Percentiles rank a stretch among this genome's conserved stretches.
phyloP scores from a whole-genome alignment of 208 protist genomes.

The Phytomonas francai region DNA sequence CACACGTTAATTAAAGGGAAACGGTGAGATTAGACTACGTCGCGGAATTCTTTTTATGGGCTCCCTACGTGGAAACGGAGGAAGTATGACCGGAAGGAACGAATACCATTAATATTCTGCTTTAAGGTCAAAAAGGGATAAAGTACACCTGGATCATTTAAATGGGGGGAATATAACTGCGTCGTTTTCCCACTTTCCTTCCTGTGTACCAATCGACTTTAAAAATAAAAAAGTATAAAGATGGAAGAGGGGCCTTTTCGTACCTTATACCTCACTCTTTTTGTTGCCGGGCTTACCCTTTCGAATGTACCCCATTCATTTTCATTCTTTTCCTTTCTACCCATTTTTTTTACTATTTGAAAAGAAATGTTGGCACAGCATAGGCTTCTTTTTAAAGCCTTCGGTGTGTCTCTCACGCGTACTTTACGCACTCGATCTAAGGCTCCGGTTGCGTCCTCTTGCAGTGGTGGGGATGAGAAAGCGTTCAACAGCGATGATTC shows the following conservation, averaged over 20 bases:
- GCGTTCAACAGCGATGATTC: no score
- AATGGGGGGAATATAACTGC: background rate
- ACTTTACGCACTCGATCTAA: background rate
- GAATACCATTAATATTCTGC: background rate
- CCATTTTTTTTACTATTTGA: background rate
- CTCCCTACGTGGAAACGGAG: background rate
- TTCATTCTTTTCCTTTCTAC: background rate
- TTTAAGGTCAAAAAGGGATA: background rate
- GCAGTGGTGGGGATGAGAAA: no score
- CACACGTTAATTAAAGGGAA: background rate
- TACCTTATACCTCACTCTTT: background rate
- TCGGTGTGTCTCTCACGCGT: background rate
- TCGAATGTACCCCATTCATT: background rate
- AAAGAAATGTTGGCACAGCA: background rate
- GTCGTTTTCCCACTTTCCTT: background rate
- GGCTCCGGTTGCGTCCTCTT: background rate
- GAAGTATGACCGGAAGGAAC: background rate
- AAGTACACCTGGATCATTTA: background rate
- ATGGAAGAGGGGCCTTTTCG: background rate
- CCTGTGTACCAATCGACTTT: conserved; percentile 1
- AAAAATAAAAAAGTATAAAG: conserved; percentile 6
- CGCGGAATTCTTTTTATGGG: background rate
- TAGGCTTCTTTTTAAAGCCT: background rate
- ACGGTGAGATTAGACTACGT: background rate
- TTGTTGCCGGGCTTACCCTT: background rate